A percentile compares a stretch with the other conserved stretches of the same genome.
Conservation (phyloP, 2,329 filamentous ascomycete species). For the Grosmannia penicillata region DNA sequence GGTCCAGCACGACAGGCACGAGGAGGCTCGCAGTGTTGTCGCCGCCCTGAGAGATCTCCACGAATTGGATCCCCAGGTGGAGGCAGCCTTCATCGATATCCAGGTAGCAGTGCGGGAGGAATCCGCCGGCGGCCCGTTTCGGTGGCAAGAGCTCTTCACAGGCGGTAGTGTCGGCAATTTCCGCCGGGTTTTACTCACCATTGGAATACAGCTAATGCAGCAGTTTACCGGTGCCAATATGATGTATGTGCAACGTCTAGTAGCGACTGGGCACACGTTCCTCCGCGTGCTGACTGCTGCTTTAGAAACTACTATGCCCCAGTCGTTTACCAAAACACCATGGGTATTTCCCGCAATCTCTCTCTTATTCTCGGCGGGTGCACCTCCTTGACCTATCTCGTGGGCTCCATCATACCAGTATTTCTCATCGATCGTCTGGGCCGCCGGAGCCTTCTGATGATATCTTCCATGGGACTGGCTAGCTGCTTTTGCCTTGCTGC, state of each 20-base stretch:
- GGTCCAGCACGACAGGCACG: conserved; percentile 19
- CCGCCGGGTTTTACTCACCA: conserved; percentile 1
- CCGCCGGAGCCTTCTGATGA: conserved; percentile 52
- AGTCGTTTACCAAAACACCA: conserved; percentile 5
- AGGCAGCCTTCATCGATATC: conserved; percentile 5
- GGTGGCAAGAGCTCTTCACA: conserved; percentile 3
- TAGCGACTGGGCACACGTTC: too few relatives aligned
- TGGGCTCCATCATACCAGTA: conserved; percentile 6
- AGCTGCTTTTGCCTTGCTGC: conserved; percentile 53
- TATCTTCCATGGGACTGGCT: conserved; percentile 53
- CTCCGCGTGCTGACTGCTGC: neutral
- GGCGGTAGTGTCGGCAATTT: too few relatives aligned
- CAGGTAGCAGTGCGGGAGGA: conserved; percentile 9
- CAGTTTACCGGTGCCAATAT: conserved; percentile 22
- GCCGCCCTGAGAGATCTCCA: neutral
- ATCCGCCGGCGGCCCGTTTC: conserved; percentile 2
- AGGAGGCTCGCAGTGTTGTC: conserved; percentile 18
- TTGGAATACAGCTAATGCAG: conserved; percentile 8
- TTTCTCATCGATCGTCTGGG: conserved; percentile 48
- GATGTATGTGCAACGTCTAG: too few relatives aligned
- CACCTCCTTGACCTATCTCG: conserved; percentile 4
- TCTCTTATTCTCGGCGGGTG: conserved; percentile 3
- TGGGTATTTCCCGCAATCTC: conserved; percentile 5
- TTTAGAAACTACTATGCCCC: conserved; percentile 5
- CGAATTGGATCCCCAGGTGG: neutral